These are phyloP conservation scores for Boletus barrowsii DNA, from an alignment of 768 basidiomycete species.

Conservation along the genomic window DNA sequence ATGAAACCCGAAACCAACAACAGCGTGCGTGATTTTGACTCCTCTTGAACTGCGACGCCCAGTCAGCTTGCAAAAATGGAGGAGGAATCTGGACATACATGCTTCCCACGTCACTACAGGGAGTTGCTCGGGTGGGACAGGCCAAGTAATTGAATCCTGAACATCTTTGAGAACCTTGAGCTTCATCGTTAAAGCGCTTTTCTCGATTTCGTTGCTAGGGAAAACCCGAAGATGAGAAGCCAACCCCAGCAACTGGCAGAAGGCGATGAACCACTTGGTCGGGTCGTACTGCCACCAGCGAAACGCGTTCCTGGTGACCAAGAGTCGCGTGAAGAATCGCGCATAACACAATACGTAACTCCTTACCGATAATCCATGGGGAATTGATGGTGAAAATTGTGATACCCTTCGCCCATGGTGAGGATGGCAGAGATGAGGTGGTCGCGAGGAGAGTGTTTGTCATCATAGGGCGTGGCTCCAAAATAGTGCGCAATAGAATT, in stretches of 20 bases:
- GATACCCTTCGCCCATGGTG: slow-evolving; percentile 70
- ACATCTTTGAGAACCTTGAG: slow-evolving; percentile 65
- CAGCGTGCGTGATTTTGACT: slow-evolving; percentile 61
- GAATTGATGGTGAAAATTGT: slow-evolving; percentile 85
- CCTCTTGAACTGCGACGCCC: slow-evolving; percentile 52
- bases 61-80: background rate
- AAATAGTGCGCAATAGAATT: slow-evolving; percentile 88
- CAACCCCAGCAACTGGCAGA: slow-evolving; percentile 58
- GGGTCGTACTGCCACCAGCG: slow-evolving; percentile 73
- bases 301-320: slow-evolving; percentile 56
- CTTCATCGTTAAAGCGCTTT: slow-evolving; percentile 80
- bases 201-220: slow-evolving; percentile 84
- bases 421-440: slow-evolving; percentile 78
- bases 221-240: slow-evolving; percentile 83
- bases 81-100: slow-evolving; percentile 44
- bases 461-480: slow-evolving; percentile 79
- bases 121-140: slow-evolving; percentile 51
- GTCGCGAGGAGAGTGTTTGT: slow-evolving; percentile 73
- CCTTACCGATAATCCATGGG: slow-evolving; percentile 59
- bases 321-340: slow-evolving; percentile 2
- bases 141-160: slow-evolving; percentile 67
- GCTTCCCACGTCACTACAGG: slow-evolving; percentile 81
- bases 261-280: slow-evolving; percentile 78
- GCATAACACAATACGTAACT: background rate
- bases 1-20: slow-evolving; percentile 83